Percentiles rank a stretch among this genome's conserved stretches.
phyloP scores from a whole-genome alignment of 441 rosid genomes.

The Mallotus japonicus region DNA sequence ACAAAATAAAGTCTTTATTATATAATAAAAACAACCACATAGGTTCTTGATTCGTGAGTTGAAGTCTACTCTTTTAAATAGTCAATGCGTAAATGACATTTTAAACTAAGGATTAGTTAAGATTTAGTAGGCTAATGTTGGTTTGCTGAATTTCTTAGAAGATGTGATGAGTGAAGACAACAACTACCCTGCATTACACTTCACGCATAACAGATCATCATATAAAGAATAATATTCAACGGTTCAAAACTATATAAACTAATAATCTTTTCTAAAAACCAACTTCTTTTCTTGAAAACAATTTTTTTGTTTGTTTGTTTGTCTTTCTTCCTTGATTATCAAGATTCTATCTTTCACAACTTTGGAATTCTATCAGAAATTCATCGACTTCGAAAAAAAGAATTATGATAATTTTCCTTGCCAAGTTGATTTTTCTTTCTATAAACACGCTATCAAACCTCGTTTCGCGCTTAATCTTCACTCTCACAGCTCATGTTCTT shows the following conservation, averaged over 20 bases:
- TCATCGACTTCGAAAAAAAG: not conserved
- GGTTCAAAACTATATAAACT: conserved; percentile 21
- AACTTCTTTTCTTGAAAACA: no score
- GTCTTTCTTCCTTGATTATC: no score
- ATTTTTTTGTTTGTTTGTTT: no score
- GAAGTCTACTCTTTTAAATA: not conserved
- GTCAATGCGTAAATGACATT: not conserved
- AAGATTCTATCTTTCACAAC: not conserved
- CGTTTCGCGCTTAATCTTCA: conserved; percentile 33
- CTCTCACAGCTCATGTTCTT: conserved; percentile 17
- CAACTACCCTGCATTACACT: conserved; percentile 24
- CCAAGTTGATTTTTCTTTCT: conserved; percentile 33
- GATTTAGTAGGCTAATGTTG: not conserved
- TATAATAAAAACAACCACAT: not conserved
- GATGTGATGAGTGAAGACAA: conserved; percentile 27
- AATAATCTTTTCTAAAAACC: not conserved
- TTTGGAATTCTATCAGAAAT: not conserved
- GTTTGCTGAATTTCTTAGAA: conserved; percentile 28
- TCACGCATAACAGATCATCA: conserved; percentile 25
- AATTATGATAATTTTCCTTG: conserved; percentile 25
- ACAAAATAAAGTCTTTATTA: not conserved
- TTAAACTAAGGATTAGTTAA: conserved; percentile 11
- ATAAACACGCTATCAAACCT: conserved; percentile 27
- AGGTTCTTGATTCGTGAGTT: not conserved
- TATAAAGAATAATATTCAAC: conserved; percentile 14